Evolutionary conservation across 768 basidiomycete genomes (phyloP).

Genomic region (Omphalotus guepiniiformis): DNA sequence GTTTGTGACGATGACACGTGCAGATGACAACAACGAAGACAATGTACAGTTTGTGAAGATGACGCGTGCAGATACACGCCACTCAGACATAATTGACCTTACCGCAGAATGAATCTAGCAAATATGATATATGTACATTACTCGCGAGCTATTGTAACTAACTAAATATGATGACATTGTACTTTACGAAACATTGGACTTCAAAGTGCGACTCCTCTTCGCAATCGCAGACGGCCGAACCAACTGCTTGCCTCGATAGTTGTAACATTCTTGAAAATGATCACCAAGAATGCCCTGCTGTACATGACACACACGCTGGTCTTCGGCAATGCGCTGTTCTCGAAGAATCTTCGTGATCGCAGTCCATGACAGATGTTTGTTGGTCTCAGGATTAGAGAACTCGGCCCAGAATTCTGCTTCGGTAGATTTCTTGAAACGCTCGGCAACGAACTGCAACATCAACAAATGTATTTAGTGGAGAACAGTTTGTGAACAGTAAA

Average conservation of each 20-base stretch:
- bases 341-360: constrained; percentile 11
- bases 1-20: no score
- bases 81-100: no score
- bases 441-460: constrained; percentile 16
- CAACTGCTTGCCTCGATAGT: neutral
- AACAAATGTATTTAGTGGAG: no score
- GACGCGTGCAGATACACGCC: no score
- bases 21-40: no score
- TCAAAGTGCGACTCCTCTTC: neutral
- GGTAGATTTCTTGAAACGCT: constrained; percentile 11
- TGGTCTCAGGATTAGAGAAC: constrained; percentile 11
- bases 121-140: no score
- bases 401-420: constrained; percentile 15
- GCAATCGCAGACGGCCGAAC: neutral
- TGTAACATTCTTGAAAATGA: neutral
- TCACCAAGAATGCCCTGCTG: neutral
- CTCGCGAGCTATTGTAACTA: no score
- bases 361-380: constrained; percentile 12
- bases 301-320: neutral
- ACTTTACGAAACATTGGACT: neutral
- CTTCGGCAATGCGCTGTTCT: constrained; percentile 1
- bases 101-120: no score
- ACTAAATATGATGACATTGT: no score
- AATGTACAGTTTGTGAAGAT: no score
- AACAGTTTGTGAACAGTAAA: no score